Base-by-base conservation (phyloP, 805 yeast genomes). In the Saturnispora dispora region DNA sequence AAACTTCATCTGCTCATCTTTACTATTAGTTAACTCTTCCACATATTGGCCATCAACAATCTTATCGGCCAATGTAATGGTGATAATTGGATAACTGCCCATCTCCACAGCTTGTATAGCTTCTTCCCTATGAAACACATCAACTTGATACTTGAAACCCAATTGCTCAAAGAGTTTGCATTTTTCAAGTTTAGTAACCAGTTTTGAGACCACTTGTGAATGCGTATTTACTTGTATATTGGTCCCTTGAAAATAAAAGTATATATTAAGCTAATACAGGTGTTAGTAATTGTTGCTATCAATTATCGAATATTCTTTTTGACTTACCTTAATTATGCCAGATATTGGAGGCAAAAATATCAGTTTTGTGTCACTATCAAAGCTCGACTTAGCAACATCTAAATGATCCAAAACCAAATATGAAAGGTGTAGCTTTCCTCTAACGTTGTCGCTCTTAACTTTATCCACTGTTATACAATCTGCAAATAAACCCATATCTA, bases 1-100 rank as follows among this genome's bases (percentile, higher is more conserved):
- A 3, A 54, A 46, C 1, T 45, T 48, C 13, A 17, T 9, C 13
- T 52, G 54, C 45, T 58, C 59, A 23, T 43, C 39, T 10, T 48
- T 27, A 28, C 46, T 46, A 17, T 48, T 25, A 18, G 51, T 22
- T 11, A 54, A 43, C 49, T 58, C 59, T 17, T 46, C 47, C 13
- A 52, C 17, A 13, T 22, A 40, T 10, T 41, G 25, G 3, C 30
- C 35, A 23, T 50, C 41, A 7, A 54, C 46, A 23, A 52, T 27
- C 11, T 45, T 22, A 46, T 57, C 60, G 17, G 13, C 28, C 13
- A 55, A 41, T 2, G 17, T 28, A 11, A 48, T 25, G 23, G 35
- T 41, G 7, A 48, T 23, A 25, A 48, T 41, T 15, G 33, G 44
- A 5, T n/a, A 17, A 28, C 3, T 28, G 10, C 2, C 27, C 4